Evolutionary conservation across 1,284 basidiomycete genomes (phyloP).

Genomic region (Baeospora myosura): DNA sequence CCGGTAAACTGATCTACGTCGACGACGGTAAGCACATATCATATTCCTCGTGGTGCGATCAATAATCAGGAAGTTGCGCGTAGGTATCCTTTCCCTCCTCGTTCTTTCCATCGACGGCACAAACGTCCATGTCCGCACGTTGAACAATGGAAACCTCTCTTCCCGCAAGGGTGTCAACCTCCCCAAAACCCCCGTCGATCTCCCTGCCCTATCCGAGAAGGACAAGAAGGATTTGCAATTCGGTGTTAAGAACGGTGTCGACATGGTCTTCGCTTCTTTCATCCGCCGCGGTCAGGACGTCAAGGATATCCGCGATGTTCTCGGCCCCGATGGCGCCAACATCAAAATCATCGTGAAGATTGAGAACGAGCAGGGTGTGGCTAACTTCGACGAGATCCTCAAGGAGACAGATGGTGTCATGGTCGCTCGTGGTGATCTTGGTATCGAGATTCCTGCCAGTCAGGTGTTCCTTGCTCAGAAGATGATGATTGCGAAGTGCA

Average conservation of each 20-base stretch:
- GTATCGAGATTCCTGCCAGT: conserved; percentile 96
- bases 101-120: conserved; percentile 81
- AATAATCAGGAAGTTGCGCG: conserved; percentile 4
- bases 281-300: conserved; percentile 93
- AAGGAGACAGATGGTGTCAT: conserved; percentile 93
- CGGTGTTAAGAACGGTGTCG: conserved; percentile 95
- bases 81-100: conserved; percentile 88
- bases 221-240: conserved; percentile 94
- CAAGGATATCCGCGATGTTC: conserved; percentile 81
- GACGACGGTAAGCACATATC: conserved; percentile 71
- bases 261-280: conserved; percentile 98
- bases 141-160: conserved; percentile 92
- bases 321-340: conserved; percentile 85
- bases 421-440: conserved; percentile 97
- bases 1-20: conserved; percentile 94
- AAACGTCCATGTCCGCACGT: conserved; percentile 78
- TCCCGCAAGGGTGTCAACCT: conserved; percentile 99
- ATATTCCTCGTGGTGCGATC: conserved; percentile 9
- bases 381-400: conserved; percentile 96
- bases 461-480: conserved; percentile 98
- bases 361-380: conserved; percentile 95
- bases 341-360: conserved; percentile 99
- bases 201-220: conserved; percentile 96
- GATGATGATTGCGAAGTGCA: conserved; percentile 99
- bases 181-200: conserved; percentile 95